Percentiles rank a stretch among this genome's conserved stretches.
phyloP scores from a whole-genome alignment of 106 monocot genomes.

The Agapanthus africanus region DNA sequence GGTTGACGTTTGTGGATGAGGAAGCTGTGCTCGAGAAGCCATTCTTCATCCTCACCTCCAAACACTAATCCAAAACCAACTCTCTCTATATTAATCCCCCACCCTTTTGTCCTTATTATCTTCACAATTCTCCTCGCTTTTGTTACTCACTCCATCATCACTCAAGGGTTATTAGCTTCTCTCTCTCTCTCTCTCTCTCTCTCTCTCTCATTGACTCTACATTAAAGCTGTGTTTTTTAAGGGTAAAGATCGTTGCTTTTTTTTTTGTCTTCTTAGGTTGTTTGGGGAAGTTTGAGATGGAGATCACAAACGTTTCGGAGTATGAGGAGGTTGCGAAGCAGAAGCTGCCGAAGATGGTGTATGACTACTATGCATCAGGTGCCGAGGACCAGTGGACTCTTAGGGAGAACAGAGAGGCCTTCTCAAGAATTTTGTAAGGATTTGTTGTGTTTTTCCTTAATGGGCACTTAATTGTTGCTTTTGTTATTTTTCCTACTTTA shows the following conservation, averaged over 20 bases:
- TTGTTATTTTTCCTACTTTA: no score
- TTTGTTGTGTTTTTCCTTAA: no score
- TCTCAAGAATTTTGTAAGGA: constrained; percentile 90
- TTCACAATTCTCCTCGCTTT: neutral
- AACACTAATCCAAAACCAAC: constrained; percentile 40
- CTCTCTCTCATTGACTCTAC: no score
- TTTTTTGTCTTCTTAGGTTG: no score
- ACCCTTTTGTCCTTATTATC: neutral
- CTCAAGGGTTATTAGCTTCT: neutral
- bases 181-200: neutral
- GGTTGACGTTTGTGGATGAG: constrained; percentile 39
- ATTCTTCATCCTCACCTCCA: constrained; percentile 35
- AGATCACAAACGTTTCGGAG: constrained; percentile 85
- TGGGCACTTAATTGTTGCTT: no score
- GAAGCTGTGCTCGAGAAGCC: constrained; percentile 35
- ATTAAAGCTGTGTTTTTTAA: no score
- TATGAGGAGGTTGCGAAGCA: constrained; percentile 75
- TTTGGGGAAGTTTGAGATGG: no score
- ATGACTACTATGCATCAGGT: constrained; percentile 90
- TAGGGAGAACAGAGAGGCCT: constrained; percentile 82
- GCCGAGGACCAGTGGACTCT: constrained; percentile 95
- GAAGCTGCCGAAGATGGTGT: constrained; percentile 93
- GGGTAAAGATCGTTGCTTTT: no score
- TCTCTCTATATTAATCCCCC: no score
- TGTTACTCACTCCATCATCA: neutral